Percentiles rank a stretch among this genome's conserved stretches.
phyloP scores from a whole-genome alignment of 2,329 filamentous ascomycete genomes.

The Talaromyces sp. region DNA sequence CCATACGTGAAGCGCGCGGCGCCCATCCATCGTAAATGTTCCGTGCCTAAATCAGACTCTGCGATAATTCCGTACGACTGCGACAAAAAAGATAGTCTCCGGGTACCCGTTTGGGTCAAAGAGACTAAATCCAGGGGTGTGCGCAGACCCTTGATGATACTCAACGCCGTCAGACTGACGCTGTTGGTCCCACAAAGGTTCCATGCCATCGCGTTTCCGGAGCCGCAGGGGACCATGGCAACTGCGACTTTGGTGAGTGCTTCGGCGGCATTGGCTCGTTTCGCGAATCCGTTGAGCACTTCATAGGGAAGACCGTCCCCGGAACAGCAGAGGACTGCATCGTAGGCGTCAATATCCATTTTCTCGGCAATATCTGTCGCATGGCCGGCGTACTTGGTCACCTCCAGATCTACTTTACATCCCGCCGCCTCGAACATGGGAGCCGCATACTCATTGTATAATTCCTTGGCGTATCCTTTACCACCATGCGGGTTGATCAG shows the following conservation, averaged over 20 bases:
- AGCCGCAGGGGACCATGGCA: conserved; percentile 84
- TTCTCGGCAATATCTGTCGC: conserved; percentile 72
- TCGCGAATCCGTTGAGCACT: conserved; percentile 87
- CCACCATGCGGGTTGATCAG: conserved; percentile 90
- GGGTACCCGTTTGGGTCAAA: conserved; percentile 73
- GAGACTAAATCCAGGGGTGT: conserved; percentile 83
- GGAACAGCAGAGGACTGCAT: conserved; percentile 83
- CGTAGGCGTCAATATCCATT: conserved; percentile 74
- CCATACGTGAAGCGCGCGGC: conserved; percentile 79
- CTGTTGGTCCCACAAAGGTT: conserved; percentile 81
- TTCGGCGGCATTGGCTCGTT: conserved; percentile 67
- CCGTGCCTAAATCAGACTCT: conserved; percentile 84
- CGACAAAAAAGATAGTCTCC: conserved; percentile 82
- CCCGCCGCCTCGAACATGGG: conserved; percentile 80
- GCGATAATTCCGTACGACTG: conserved; percentile 88
- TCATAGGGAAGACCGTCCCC: conserved; percentile 91
- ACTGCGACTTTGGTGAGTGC: conserved; percentile 77
- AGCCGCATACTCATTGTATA: conserved; percentile 71
- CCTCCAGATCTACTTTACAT: conserved; percentile 70
- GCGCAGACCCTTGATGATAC: conserved; percentile 81
- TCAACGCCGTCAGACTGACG: conserved; percentile 72
- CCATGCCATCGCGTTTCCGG: conserved; percentile 88
- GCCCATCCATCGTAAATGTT: conserved; percentile 92
- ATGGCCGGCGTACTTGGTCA: conserved; percentile 70
- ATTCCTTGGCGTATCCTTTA: conserved; percentile 68